Evolutionary conservation across 768 basidiomycete species (phyloP).

Genomic region (Ramaria sp.): DNA sequence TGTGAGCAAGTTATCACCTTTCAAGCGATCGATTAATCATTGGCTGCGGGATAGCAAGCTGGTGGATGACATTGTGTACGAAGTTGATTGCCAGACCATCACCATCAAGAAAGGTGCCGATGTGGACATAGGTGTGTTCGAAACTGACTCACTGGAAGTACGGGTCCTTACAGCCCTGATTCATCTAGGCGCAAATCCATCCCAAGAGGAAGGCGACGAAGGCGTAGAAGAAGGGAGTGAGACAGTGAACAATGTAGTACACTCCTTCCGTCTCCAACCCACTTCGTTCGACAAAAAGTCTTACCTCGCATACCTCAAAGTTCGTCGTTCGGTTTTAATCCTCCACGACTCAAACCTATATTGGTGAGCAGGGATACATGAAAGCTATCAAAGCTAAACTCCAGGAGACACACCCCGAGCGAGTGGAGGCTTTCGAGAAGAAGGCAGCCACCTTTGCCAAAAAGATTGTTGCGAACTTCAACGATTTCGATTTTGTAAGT

Average conservation of each 20-base stretch:
- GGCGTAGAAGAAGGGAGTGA: conserved; percentile 66
- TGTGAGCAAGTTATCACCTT: conserved; percentile 37
- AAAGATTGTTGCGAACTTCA: conserved; percentile 84
- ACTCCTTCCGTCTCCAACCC: conserved; percentile 81
- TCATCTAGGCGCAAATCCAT: conserved; percentile 77
- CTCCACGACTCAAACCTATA: not conserved
- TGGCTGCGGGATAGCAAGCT: conserved; percentile 42
- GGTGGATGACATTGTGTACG: conserved; percentile 71
- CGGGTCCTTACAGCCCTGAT: not conserved
- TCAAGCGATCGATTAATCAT: not conserved
- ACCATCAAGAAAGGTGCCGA: conserved; percentile 64
- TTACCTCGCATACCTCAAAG: conserved; percentile 80
- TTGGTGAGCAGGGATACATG: conserved; percentile 71
- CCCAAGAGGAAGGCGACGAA: conserved; percentile 79
- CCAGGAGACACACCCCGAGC: conserved; percentile 38
- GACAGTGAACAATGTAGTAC: conserved; percentile 79
- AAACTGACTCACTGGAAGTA: not conserved
- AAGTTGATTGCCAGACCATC: conserved; percentile 74
- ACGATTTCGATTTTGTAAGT: conserved; percentile 87
- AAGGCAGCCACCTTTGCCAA: conserved; percentile 69
- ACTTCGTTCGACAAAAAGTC: conserved; percentile 86
- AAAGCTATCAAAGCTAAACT: conserved; percentile 74
- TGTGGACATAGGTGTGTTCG: conserved; percentile 71
- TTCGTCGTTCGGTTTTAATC: conserved; percentile 15
- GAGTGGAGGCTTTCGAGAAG: conserved; percentile 71